Base-by-base conservation (phyloP, 2,329 filamentous ascomycete species). In the Claviceps humidiphila region DNA sequence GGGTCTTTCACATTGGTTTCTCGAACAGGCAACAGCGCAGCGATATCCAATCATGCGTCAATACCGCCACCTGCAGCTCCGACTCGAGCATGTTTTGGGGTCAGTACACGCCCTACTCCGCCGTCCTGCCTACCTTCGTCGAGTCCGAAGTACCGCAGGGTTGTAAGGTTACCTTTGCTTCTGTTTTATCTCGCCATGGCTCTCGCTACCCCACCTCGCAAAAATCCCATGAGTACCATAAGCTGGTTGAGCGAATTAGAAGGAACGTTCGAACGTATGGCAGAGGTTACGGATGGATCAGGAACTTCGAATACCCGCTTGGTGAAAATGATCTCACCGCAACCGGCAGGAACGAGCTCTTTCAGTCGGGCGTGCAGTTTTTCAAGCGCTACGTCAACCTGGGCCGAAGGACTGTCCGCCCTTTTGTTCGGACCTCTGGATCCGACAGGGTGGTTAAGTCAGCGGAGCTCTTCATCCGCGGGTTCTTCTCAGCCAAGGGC, bases 51-150 rank as follows among this genome's bases (percentile, higher is more conserved):
- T 46, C 39, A 16, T 53, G 51, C 26, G 51, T 46, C 26, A 24
- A 44, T n/a, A 42, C 26, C 5, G 53, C 43, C 26, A 50, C 40
- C n/a, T 89, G 85, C 66, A 73, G 74, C 47, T 67, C 76, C 4
- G 64, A 76, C 37, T 75, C 84, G 45, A 80, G 81, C 1, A 84
- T 81, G 58, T 76, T 74, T 52, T 95, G 89, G 88, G 90, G 89
- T 52, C 89, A 91, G 65, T 95, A 95, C 66, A 85, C 88, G 17
- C 87, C 89, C 2, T 94, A 82, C 69, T 95, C 87, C 68, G 77
- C 83, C 1, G 83, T 90, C 0, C 76, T 82, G 6, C 89, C 85
- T 1, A 72, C 37, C 14, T 43, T 78, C 2, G 78, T 88, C 49
- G 71, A 80, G 16, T 59, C 74, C 7, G 71, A 72, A 7, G 70